These are phyloP conservation scores for Volvox africanus DNA, from an alignment of 139 green algal genomes.

Conservation along the genomic window DNA sequence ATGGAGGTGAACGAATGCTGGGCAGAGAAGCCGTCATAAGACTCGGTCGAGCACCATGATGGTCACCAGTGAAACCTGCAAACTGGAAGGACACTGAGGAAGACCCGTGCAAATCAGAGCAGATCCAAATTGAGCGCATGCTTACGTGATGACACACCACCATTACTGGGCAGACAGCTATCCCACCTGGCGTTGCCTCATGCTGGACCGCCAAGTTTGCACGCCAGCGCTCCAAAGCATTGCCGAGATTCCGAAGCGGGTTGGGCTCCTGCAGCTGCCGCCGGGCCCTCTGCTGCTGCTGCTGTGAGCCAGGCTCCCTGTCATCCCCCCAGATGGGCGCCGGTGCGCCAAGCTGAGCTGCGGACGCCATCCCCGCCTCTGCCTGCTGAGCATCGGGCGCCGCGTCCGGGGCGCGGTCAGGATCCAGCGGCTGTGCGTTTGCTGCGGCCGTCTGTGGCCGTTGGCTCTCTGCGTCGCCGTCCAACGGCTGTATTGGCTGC, in stretches of 20 bases:
- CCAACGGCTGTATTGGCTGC: conserved; percentile 36
- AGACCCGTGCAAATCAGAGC: too few species aligned
- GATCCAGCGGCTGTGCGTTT: conserved; percentile 44
- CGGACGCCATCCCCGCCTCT: conserved; percentile 41
- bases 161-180: too few species aligned
- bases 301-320: conserved; percentile 28
- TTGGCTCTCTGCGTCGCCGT: conserved; percentile 20
- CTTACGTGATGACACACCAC: too few species aligned
- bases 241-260: conserved; percentile 78
- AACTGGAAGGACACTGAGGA: too few species aligned
- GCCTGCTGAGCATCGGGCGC: conserved; percentile 50
- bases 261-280: conserved; percentile 73
- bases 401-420: conserved; percentile 20
- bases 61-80: too few species aligned
- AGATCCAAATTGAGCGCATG: too few species aligned
- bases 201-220: conserved; percentile 75
- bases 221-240: conserved; percentile 85
- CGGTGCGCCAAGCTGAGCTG: conserved; percentile 23
- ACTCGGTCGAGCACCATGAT: too few species aligned
- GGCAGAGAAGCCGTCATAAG: too few species aligned
- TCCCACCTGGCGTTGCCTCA: conserved; percentile 57
- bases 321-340: conserved; percentile 42
- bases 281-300: conserved; percentile 37
- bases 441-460: conserved; percentile 17
- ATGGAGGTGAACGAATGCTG: too few species aligned